phyloP scores from a whole-genome alignment of 2,329 filamentous ascomycete genomes.

The Ploettnerulaceae sp. region DNA sequence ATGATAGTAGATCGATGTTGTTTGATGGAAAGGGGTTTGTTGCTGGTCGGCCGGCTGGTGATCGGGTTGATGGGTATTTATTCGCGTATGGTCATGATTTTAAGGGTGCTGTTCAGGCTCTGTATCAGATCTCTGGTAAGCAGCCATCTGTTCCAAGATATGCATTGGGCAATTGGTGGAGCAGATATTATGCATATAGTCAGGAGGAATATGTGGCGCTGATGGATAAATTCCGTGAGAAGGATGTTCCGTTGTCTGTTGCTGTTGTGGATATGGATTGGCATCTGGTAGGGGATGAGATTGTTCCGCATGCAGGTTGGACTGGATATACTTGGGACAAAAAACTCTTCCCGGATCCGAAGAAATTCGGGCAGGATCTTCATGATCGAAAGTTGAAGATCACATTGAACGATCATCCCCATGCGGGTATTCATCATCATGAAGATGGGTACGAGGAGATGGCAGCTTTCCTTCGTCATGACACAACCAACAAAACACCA shows the following conservation, averaged over 20 bases:
- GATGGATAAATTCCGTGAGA: conserved; percentile 49
- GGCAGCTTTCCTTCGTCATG: conserved; percentile 46
- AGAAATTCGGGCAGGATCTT: conserved; percentile 45
- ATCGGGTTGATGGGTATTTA: conserved; percentile 53
- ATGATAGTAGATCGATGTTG: conserved; percentile 53
- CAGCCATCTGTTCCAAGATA: conserved; percentile 53
- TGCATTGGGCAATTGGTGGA: conserved; percentile 63
- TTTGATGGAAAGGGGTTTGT: conserved; percentile 51
- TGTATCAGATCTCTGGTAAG: conserved; percentile 51
- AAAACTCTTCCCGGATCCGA: conserved; percentile 52
- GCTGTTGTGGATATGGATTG: conserved; percentile 64
- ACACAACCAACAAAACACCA: conserved; percentile 45
- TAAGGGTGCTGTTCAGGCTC: conserved; percentile 46
- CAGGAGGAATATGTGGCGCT: conserved; percentile 51
- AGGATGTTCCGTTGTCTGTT: conserved; percentile 52
- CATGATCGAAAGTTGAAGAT: conserved; percentile 48
- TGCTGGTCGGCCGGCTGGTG: conserved; percentile 41
- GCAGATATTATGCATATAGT: conserved; percentile 54
- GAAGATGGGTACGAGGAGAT: conserved; percentile 54
- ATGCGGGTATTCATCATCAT: conserved; percentile 50
- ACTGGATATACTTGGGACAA: conserved; percentile 61
- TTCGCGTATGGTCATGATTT: conserved; percentile 57
- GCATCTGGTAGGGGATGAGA: conserved; percentile 49
- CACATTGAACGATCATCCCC: conserved; percentile 58
- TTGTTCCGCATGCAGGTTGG: conserved; percentile 43